These are phyloP conservation scores for Apiospora marii DNA, from an alignment of 2,329 filamentous ascomycete genomes.

Conservation along the genomic window DNA sequence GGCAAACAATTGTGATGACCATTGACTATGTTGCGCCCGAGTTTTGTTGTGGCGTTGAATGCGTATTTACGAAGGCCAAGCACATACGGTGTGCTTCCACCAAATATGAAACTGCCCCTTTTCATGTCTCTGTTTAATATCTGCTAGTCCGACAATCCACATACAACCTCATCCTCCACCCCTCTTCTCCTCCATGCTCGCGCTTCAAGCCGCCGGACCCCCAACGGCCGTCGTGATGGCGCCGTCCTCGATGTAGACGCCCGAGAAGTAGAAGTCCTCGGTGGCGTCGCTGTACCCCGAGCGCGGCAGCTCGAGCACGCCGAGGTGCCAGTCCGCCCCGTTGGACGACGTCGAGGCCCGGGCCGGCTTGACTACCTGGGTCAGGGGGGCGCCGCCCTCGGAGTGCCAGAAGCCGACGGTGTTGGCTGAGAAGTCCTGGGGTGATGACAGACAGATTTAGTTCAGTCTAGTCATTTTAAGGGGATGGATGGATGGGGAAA, in stretches of 20 bases:
- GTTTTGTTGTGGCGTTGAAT: not conserved
- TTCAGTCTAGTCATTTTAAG: too few species aligned
- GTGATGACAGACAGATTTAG: conserved; percentile 69
- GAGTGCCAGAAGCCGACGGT: conserved; percentile 76
- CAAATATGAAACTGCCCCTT: not conserved
- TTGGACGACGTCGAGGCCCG: conserved; percentile 54
- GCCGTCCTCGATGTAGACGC: conserved; percentile 74
- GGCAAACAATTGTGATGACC: not conserved
- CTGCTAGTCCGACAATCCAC: too few species aligned
- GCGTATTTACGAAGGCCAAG: not conserved
- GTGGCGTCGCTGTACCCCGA: conserved; percentile 58
- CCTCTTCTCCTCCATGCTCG: not conserved
- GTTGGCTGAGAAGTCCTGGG: conserved; percentile 71
- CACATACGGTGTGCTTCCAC: not conserved
- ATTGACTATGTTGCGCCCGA: not conserved
- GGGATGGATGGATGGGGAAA: conserved; percentile 41
- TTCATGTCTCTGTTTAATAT: not conserved
- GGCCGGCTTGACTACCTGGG: conserved; percentile 66
- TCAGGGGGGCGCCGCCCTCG: conserved; percentile 65
- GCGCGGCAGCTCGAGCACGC: conserved; percentile 70
- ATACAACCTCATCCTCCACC: not conserved
- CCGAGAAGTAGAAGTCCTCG: conserved; percentile 78
- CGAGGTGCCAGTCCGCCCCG: conserved; percentile 76
- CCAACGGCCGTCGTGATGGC: conserved; percentile 46
- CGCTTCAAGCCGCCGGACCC: conserved; percentile 36